Evolutionary conservation across 2,329 filamentous ascomycete genomes (phyloP).

Genomic region (Lasiodiplodia hormozganensis): DNA sequence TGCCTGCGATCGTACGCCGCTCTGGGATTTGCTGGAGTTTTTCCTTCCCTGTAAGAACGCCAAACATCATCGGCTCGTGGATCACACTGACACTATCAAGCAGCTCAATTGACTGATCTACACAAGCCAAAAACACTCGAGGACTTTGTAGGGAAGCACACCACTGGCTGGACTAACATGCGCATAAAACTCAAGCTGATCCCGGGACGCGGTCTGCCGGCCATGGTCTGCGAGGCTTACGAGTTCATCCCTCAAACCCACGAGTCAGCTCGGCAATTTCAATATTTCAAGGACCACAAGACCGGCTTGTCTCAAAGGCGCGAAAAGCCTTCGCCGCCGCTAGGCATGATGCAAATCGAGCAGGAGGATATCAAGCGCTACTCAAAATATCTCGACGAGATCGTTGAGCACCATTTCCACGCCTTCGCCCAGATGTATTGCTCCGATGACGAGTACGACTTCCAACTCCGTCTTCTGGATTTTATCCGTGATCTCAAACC

Average conservation of each 20-base stretch:
- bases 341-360: slow-evolving; percentile 55
- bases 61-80: background rate
- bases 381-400: slow-evolving; percentile 53
- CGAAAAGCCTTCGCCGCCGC: slow-evolving; percentile 52
- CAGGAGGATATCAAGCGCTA: slow-evolving; percentile 52
- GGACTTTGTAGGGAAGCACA: slow-evolving; percentile 47
- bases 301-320: slow-evolving; percentile 42
- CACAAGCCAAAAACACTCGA: slow-evolving; percentile 40
- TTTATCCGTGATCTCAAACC: slow-evolving; percentile 49
- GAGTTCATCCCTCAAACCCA: slow-evolving; percentile 53
- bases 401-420: slow-evolving; percentile 50
- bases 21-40: slow-evolving; percentile 51
- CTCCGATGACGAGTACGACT: slow-evolving; percentile 54
- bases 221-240: slow-evolving; percentile 53
- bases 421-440: slow-evolving; percentile 53
- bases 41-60: slow-evolving; percentile 49
- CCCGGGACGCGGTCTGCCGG: slow-evolving; percentile 51
- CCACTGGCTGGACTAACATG: slow-evolving; percentile 45
- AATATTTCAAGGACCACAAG: slow-evolving; percentile 49
- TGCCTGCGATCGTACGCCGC: slow-evolving; percentile 54
- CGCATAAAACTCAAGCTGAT: slow-evolving; percentile 53
- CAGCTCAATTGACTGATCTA: slow-evolving; percentile 28
- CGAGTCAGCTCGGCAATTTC: slow-evolving; percentile 50
- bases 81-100: slow-evolving; percentile 28
- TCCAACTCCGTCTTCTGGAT: slow-evolving; percentile 51